Evolutionary conservation across 2,329 filamentous ascomycete genomes (phyloP), one percentile per base, ranked within the genome.

Genomic region (Nannizzia gypsea): DNA sequence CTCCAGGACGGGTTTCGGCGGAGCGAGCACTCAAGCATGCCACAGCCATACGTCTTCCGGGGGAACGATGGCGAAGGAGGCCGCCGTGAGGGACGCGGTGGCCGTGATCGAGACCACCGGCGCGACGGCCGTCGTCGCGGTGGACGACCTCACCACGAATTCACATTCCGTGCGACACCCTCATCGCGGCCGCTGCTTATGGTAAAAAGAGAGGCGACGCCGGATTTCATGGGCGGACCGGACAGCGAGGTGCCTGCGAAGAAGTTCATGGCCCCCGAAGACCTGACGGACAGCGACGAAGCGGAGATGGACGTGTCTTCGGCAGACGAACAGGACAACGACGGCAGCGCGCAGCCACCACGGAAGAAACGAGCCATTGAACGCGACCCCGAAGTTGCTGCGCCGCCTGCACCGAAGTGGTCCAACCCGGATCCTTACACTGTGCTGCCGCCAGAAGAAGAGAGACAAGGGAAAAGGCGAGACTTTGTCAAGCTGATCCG

Each of bases 351-450:
- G 20, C 72, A 66, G 48, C 61, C 65, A 48, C 73, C 76, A 17
- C 74, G 73, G 56, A 74, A 74, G 58, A 74, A 69, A 64, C 71
- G 69, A 60, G 70, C 68, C 3, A n/a, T 71, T 4, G 69, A 67
- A 46, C 56, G 17, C n/a, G 22, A 44, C 13, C 63, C 63, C 31
- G 58, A 61, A 4, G 61, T 60, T 11, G 57, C 62, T 11, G 57
- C 62, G 36, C 56, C 66, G 13, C 65, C 67, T 58, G 73, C 71
- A 3, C 90, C 90, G 2, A 90, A 88, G 71, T 97, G 92, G 92
- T 96, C 90, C 3, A 97, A 97, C 66, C 91, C 92, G 2, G 92
- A 97, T 70, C 90, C 91, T 0, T 96, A 97, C 73, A 95, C 89
- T 4, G 88, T 84, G 1, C 78, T 96, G 8, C 92, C 92, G 6